Evolutionary conservation across 73 alveolate genomes (phyloP).

Genomic region (Tetrahymena borealis): DNA sequence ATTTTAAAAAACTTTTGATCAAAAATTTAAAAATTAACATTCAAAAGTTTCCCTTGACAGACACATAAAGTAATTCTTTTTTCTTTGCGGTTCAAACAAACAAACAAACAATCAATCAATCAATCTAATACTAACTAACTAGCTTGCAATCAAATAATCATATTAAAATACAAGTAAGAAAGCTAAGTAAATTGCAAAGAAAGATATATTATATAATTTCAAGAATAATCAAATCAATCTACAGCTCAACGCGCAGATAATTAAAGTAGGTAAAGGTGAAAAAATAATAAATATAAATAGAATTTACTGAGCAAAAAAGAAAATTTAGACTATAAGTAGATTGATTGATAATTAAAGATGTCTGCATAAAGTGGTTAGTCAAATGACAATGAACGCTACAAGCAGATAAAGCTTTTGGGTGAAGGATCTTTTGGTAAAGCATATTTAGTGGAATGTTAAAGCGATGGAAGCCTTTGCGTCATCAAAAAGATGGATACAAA

Average conservation of each 20-base stretch:
- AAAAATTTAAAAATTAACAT: not conserved
- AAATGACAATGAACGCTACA: slow-evolving; percentile 25
- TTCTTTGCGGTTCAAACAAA: not conserved
- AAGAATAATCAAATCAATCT: too few species aligned
- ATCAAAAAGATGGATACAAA: slow-evolving; percentile 80
- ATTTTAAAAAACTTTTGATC: not conserved
- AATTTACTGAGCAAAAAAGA: too few species aligned
- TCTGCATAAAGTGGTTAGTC: not conserved
- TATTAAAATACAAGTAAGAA: too few species aligned
- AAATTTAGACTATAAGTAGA: too few species aligned
- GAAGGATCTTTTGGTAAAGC: slow-evolving; percentile 54
- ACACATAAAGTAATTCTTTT: not conserved
- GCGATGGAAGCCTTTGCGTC: slow-evolving; percentile 71
- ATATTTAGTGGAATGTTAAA: slow-evolving; percentile 49
- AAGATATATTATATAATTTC: too few species aligned
- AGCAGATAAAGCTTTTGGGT: slow-evolving; percentile 46
- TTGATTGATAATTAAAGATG: not conserved
- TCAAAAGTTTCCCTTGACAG: not conserved
- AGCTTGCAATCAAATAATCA: too few species aligned
- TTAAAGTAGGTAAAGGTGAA: not conserved
- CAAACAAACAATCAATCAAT: not conserved
- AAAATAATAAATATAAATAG: not conserved
- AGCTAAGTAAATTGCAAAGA: too few species aligned
- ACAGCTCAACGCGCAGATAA: not conserved
- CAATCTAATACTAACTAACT: too few species aligned